Evolutionary conservation across 768 basidiomycete species (phyloP), one percentile per base, ranked within the genome.

Genomic region (Boletus rubroflammeus): DNA sequence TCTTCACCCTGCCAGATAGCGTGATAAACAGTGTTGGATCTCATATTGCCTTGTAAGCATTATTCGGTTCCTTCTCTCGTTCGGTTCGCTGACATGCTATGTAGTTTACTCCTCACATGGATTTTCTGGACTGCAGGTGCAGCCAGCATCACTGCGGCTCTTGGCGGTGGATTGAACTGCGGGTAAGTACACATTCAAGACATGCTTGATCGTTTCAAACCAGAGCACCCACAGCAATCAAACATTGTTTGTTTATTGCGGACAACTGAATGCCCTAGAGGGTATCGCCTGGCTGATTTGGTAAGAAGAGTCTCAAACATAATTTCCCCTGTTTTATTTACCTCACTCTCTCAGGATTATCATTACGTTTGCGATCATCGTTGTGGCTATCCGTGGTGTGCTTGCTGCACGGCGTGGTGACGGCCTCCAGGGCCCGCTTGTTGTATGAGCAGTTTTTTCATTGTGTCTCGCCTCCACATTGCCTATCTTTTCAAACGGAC

Each of bases 271-370:
- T 50, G 88, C 90, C 5, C 69, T 87, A 1, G 80, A 85, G 63
- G 89, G 73, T 19, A 90, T 91, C 62, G 81, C 86, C 8, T 92
- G 90, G 89, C 62, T 86, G 14, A 78, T 81, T 59, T 88, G 84
- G 88, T 88, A 58, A 57, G 82, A 70, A 19, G 19, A 3, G 17
- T 19, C 23, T 36, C 23, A 41, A 36, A 31, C 13, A 15, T 25
- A 3, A 15, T 39, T 2, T 25, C 25, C n/a, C 14, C 17, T 10
- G 40, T 40, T 21, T 47, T 17, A 40, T 34, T 36, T 35, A 50
- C 47, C 47, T 42, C 41, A 23, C 41, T 38, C 5, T 8, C 3
- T 14, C 59, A 90, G 89, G 83, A 74, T 86, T 25, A 54, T 90
- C 38, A 71, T 84, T 17, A 88, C 87, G 0, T 72, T 89, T 51